Percentiles rank a stretch among this genome's conserved stretches.
Evolutionary conservation across 805 yeast genomes (phyloP).

Genomic region (Suhomyces kilbournensis): DNA sequence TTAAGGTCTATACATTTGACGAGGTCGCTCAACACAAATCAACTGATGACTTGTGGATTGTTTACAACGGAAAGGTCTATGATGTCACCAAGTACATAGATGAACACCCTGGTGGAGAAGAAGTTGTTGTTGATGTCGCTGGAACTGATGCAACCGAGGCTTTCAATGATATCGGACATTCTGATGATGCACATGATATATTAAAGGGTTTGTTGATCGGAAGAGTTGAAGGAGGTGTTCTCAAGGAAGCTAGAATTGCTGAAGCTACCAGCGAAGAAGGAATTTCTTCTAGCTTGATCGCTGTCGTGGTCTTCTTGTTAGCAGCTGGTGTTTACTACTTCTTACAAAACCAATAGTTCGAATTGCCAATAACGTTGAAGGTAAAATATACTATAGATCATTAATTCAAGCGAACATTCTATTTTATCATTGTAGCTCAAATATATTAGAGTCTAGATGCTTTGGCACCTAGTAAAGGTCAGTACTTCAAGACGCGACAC

Average conservation of each 20-base stretch:
- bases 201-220: constrained; percentile 72
- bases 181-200: constrained; percentile 88
- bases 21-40: constrained; percentile 42
- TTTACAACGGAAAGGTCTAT: constrained; percentile 44
- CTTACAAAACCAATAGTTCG: constrained; percentile 17
- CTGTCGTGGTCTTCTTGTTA: constrained; percentile 34
- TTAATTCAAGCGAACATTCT: not conserved
- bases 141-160: constrained; percentile 47
- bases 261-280: constrained; percentile 15
- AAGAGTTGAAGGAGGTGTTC: constrained; percentile 63
- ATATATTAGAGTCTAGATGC: not conserved
- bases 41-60: constrained; percentile 42
- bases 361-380: not conserved
- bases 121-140: constrained; percentile 42
- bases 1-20: constrained; percentile 54
- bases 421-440: not conserved
- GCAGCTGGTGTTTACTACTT: constrained; percentile 45
- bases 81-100: constrained; percentile 42
- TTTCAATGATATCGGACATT: constrained; percentile 85
- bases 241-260: constrained; percentile 23
- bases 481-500: not conserved
- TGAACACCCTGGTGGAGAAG: constrained; percentile 50
- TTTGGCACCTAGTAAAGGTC: not conserved
- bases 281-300: constrained; percentile 27
- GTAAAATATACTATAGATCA: not conserved